A percentile compares a stretch with the other conserved stretches of the same genome.
Conservation (phyloP, 1,284 basidiomycete species). For the Heterobasidion occidentale region DNA sequence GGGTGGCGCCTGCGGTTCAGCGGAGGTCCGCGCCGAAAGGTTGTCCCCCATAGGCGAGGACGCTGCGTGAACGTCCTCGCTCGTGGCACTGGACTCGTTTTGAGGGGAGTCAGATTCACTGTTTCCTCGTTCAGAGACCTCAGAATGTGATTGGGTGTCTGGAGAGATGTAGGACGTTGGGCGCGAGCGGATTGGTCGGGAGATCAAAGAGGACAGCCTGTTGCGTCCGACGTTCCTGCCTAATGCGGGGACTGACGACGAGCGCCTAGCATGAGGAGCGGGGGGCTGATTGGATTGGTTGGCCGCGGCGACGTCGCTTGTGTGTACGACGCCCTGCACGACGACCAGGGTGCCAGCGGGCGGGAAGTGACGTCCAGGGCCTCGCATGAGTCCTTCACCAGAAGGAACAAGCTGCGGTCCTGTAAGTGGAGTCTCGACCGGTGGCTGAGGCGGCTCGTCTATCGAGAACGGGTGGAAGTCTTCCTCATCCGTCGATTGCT, state of each 20-base stretch:
- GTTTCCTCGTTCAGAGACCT: neutral
- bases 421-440: neutral
- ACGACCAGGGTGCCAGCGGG: conserved; percentile 71
- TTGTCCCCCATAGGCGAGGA: conserved; percentile 2
- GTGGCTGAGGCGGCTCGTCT: neutral
- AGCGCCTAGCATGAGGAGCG: neutral
- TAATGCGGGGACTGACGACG: neutral
- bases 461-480: neutral
- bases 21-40: conserved; percentile 9
- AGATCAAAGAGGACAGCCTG: conserved; percentile 7
- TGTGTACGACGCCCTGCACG: conserved; percentile 75
- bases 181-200: conserved; percentile 10
- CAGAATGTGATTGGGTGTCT: conserved; percentile 4
- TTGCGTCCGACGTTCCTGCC: neutral
- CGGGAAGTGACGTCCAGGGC: conserved; percentile 42
- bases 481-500: neutral
- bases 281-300: neutral
- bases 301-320: conserved; percentile 48
- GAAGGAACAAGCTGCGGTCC: neutral
- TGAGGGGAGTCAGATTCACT: neutral
- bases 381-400: neutral
- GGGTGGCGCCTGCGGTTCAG: conserved; percentile 14
- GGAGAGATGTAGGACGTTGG: conserved; percentile 11
- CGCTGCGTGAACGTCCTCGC: conserved; percentile 1
- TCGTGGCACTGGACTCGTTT: conserved; percentile 3